phyloP scores from a whole-genome alignment of 352 stramenopile genomes.

The Phytopythium mirpurense region DNA sequence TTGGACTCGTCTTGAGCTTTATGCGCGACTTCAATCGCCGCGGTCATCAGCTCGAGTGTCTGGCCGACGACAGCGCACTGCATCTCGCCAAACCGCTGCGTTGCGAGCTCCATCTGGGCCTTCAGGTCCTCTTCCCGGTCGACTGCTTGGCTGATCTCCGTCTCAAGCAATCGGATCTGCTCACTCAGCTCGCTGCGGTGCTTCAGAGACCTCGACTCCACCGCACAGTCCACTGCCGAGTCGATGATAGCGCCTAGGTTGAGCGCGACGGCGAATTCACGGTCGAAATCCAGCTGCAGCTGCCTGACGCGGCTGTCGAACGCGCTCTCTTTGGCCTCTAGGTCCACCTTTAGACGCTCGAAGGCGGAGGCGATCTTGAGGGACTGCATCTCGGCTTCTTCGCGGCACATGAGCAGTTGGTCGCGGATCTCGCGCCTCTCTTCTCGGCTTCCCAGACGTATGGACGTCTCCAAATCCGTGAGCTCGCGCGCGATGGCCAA shows the following conservation, averaged over 20 bases:
- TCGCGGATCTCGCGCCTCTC: constrained; percentile 19
- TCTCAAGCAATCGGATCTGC: constrained; percentile 30
- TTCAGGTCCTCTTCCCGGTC: constrained; percentile 31
- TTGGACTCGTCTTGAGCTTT: background rate
- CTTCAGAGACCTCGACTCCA: constrained; percentile 14
- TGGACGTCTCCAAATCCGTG: background rate
- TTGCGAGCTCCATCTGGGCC: constrained; percentile 17
- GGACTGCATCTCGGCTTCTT: constrained; percentile 28
- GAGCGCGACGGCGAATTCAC: constrained; percentile 15
- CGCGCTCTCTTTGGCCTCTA: constrained; percentile 16
- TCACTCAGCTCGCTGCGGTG: constrained; percentile 20
- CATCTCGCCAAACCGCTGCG: constrained; percentile 23
- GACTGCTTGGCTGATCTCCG: constrained; percentile 16
- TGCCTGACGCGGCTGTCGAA: constrained; percentile 11
- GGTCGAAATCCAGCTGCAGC: constrained; percentile 7
- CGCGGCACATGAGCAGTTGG: constrained; percentile 32
- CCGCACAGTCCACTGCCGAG: constrained; percentile 35
- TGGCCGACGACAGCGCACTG: constrained; percentile 35
- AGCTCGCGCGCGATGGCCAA: constrained; percentile 18
- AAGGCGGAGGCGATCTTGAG: background rate
- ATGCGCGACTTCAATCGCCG: constrained; percentile 22
- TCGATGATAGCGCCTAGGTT: constrained; percentile 36
- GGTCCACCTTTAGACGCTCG: constrained; percentile 8
- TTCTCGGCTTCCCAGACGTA: background rate
- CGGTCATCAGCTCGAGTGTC: constrained; percentile 37